Base-by-base conservation (phyloP, 441 rosid species). In the Pelargonium myrrhifolium region DNA sequence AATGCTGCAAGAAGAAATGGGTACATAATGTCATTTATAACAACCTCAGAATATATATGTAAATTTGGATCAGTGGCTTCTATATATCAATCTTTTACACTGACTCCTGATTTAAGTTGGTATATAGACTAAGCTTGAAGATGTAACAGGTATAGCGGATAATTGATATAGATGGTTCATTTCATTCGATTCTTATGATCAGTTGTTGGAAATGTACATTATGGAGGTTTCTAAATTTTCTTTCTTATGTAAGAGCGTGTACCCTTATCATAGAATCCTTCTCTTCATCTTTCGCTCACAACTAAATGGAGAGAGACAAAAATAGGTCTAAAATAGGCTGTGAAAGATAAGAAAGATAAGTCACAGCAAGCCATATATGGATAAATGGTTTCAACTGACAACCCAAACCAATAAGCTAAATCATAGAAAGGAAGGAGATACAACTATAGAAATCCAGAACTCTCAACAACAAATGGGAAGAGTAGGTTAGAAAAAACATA, bases 81-180 rank as follows among this genome's bases (percentile, higher is more conserved):
- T 59, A 83, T 22, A 72, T 69, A 67, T 56, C 68, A 69, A 68
- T 28, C 5, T 77, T 86, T 87, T 87, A 69, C 88, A 77, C 75
- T 81, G 78, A 77, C 83, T 84, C 80, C 87, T 82, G 68, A 74
- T 74, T 78, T 77, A 83, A 67, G 79, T 79, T 5, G 84, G 78
- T 77, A 80, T 71, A 76, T 74, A 82, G 74, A 72, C 79, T 61
- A 80, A 83, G 71, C 67, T 78, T 72, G 74, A 64, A 15, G 65
- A 65, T 63, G 43, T 61, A 71, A 69, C 76, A 39, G 74, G 75
- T 71, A 71, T 64, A 31, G 70, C 71, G n/a, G n/a, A n/a, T n/a
- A n/a, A n/a, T n/a, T 73, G 87, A 75, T 59, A 77, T 79, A 77
- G 72, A 74, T 64, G 79, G 70, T 75, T 45, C 80, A 62, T 76